phyloP scores from a whole-genome alignment of 768 basidiomycete species.

The Trametes sanguinea region DNA sequence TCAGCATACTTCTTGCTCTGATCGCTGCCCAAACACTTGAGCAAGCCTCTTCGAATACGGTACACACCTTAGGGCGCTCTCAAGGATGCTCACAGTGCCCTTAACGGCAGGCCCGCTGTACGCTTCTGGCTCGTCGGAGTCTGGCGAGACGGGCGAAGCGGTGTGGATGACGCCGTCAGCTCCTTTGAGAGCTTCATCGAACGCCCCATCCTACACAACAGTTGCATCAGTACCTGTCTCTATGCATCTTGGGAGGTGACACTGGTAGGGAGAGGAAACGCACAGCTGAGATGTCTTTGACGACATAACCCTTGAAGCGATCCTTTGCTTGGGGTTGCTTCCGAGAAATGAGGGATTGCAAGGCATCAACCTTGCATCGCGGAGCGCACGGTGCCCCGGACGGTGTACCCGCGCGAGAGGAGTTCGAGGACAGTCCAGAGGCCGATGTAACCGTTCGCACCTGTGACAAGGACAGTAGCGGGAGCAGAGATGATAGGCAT shows the following conservation, averaged over 20 bases:
- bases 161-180: slow-evolving; percentile 71
- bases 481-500: slow-evolving; percentile 37
- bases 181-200: slow-evolving; percentile 76
- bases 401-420: slow-evolving; percentile 59
- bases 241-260: no score
- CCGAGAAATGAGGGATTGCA: slow-evolving; percentile 46
- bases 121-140: slow-evolving; percentile 35
- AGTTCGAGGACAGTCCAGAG: slow-evolving; percentile 55
- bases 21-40: not conserved
- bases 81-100: not conserved
- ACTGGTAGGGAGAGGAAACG: no score
- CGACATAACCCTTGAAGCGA: not conserved
- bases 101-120: not conserved
- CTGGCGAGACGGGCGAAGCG: slow-evolving; percentile 66
- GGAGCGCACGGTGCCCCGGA: slow-evolving; percentile 65
- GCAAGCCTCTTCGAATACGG: not conserved
- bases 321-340: not conserved
- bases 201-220: slow-evolving; percentile 54
- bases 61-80: not conserved
- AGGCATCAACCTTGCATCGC: slow-evolving; percentile 54
- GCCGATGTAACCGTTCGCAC: slow-evolving; percentile 59
- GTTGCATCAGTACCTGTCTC: no score
- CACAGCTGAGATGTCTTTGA: slow-evolving; percentile 2
- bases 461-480: slow-evolving; percentile 49
- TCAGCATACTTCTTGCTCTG: not conserved